Evolutionary conservation across 352 stramenopile genomes (phyloP), one percentile per base, ranked within the genome.

Genomic region (Phytophthora palmivora): DNA sequence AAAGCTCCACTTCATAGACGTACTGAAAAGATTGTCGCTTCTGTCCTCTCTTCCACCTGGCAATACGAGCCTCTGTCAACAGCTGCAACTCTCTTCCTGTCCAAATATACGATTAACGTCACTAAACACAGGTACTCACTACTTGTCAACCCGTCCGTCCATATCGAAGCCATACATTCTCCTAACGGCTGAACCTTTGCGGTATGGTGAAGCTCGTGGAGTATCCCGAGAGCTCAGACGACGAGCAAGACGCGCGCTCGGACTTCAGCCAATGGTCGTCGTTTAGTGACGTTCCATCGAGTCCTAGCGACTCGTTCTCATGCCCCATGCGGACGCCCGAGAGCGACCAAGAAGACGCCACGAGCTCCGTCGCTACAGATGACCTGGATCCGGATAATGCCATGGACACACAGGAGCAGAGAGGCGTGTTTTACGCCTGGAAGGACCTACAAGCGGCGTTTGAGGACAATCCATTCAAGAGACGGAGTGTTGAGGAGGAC

Each of bases 141-240:
- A 45, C 38, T 37, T 4, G 5, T 16, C 39, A 59, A 21, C 45
- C 8, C 24, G 6, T n/a, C n/a, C n/a, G n/a, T 28, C 24, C 24
- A 28, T 19, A 36, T 57, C 21, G 38, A 49, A 47, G 50, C 44
- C 19, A 55, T 63, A 45, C 43, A 51, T 58, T 54, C 34, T 33
- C 48, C 63, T 59, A 68, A 68, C 51, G 51, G 58, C 34, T 41
- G 12, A 32, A 53, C 36, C 19, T 39, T 37, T 37, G 38, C 21
- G 36, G 33, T 30, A 72, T 73, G 63, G 54, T 78, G 43, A 68
- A 46, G 64, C 67, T 82, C 1, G 79, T 88, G 22, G 79, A 82
- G 37, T 88, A 88, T 45, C 63, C 74, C 6, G 71, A 75, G 58
- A 88, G 78, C 51, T 82, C 76, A 3, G 78, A 88, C 9, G 70